Conservation (phyloP, 768 basidiomycete species). For the Coprinellus micaceus region DNA sequence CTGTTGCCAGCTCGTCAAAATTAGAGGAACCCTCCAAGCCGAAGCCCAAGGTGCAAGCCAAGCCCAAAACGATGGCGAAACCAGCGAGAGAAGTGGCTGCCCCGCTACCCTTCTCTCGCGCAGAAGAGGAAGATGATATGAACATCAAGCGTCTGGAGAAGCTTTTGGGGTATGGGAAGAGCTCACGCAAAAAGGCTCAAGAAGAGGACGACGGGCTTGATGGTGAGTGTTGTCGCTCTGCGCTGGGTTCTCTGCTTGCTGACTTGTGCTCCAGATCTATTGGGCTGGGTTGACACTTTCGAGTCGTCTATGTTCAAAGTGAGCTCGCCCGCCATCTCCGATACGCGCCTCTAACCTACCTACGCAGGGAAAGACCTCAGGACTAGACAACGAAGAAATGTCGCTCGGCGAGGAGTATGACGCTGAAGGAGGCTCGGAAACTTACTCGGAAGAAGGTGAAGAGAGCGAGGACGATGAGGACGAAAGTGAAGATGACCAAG, state of each 20-base stretch:
- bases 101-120: conserved; percentile 6
- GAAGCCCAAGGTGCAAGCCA: background rate
- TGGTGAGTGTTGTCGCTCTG: too few species aligned
- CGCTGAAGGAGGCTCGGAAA: conserved; percentile 25
- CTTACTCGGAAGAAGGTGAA: conserved; percentile 13
- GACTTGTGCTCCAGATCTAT: conserved; percentile 38
- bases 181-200: conserved; percentile 40
- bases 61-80: conserved; percentile 5
- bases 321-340: background rate
- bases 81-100: background rate
- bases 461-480: conserved; percentile 8
- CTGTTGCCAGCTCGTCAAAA: background rate
- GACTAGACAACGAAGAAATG: conserved; percentile 7
- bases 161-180: conserved; percentile 58
- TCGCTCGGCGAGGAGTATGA: conserved; percentile 17
- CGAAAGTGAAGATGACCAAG: conserved; percentile 20
- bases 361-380: too few species aligned
- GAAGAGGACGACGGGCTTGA: conserved; percentile 78
- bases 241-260: background rate
- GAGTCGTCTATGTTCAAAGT: conserved; percentile 16
- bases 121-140: conserved; percentile 68
- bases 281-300: conserved; percentile 47
- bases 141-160: conserved; percentile 84
- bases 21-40: conserved; percentile 2
- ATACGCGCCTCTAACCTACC: too few species aligned